phyloP scores from a whole-genome alignment of 495 filamentous ascomycete genomes.

The Talaromyces stipitatus region DNA sequence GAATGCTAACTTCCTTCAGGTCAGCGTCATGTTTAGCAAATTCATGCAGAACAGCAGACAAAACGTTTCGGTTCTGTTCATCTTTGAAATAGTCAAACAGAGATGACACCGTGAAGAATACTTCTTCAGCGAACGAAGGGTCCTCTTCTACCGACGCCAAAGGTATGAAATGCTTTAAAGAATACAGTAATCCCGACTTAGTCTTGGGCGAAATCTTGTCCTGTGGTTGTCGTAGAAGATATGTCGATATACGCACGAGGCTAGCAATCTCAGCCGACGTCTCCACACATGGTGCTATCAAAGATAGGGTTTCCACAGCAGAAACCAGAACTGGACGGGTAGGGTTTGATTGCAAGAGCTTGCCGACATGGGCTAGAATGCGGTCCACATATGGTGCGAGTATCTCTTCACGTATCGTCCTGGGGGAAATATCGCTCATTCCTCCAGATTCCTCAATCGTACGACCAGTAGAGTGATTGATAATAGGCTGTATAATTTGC shows the following conservation, averaged over 20 bases:
- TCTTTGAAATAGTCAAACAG: conserved; percentile 86
- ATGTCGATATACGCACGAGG: conserved; percentile 66
- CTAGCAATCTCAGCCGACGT: conserved; percentile 61
- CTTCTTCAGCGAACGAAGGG: conserved; percentile 32
- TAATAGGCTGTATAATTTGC: conserved; percentile 56
- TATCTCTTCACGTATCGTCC: conserved; percentile 52
- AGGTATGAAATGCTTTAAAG: conserved; percentile 67
- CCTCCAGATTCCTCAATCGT: conserved; percentile 36
- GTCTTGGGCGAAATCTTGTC: conserved; percentile 72
- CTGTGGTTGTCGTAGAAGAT: conserved; percentile 75
- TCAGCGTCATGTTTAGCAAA: conserved; percentile 56
- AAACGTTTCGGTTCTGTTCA: conserved; percentile 56
- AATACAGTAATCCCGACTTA: conserved; percentile 70
- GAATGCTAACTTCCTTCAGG: conserved; percentile 52
- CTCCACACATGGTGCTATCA: conserved; percentile 65
- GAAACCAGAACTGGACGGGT: conserved; percentile 65
- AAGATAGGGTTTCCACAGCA: conserved; percentile 67
- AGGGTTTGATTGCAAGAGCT: conserved; percentile 63
- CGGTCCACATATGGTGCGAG: conserved; percentile 61
- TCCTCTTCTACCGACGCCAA: conserved; percentile 48
- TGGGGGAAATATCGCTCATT: conserved; percentile 41
- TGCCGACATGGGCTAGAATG: conserved; percentile 58
- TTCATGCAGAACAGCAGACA: conserved; percentile 63
- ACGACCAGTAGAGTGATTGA: conserved; percentile 45
- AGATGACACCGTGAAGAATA: conserved; percentile 58